Evolutionary conservation across 495 filamentous ascomycete genomes (phyloP).

Genomic region (Penicillium taxi): DNA sequence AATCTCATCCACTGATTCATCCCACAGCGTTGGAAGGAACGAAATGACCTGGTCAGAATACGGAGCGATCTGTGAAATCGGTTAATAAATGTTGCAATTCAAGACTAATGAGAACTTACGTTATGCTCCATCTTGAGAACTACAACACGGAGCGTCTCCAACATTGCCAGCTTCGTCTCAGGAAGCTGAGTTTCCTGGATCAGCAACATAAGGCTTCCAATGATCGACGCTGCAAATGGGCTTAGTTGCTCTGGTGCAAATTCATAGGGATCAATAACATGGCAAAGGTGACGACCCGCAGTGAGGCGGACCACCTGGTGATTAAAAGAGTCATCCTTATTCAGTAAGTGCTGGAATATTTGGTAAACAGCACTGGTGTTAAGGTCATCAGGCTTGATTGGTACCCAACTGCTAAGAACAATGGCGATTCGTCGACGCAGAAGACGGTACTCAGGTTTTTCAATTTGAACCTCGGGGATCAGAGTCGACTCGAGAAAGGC

Average conservation of each 20-base stretch:
- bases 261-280: slow-evolving; percentile 73
- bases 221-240: slow-evolving; percentile 61
- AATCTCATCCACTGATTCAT: slow-evolving; percentile 68
- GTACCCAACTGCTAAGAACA: slow-evolving; percentile 80
- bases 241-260: slow-evolving; percentile 62
- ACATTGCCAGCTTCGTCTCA: slow-evolving; percentile 78
- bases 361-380: slow-evolving; percentile 71
- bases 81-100: slow-evolving; percentile 6
- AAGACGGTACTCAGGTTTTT: slow-evolving; percentile 70
- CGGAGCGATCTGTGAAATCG: slow-evolving; percentile 42
- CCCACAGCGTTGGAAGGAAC: slow-evolving; percentile 78
- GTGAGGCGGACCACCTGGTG: slow-evolving; percentile 90
- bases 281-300: slow-evolving; percentile 73
- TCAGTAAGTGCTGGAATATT: slow-evolving; percentile 82
- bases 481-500: slow-evolving; percentile 64
- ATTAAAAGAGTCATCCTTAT: slow-evolving; percentile 67
- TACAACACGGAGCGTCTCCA: slow-evolving; percentile 74
- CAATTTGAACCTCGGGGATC: slow-evolving; percentile 68
- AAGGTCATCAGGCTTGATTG: slow-evolving; percentile 56
- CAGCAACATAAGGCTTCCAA: slow-evolving; percentile 62
- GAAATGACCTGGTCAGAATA: slow-evolving; percentile 75
- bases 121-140: slow-evolving; percentile 71
- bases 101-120: slow-evolving; percentile 32
- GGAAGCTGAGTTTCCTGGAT: slow-evolving; percentile 72
- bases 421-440: slow-evolving; percentile 85